Evolutionary conservation across 1,139 yeast genomes (phyloP).

Genomic region (Maudiozyma humilis): DNA sequence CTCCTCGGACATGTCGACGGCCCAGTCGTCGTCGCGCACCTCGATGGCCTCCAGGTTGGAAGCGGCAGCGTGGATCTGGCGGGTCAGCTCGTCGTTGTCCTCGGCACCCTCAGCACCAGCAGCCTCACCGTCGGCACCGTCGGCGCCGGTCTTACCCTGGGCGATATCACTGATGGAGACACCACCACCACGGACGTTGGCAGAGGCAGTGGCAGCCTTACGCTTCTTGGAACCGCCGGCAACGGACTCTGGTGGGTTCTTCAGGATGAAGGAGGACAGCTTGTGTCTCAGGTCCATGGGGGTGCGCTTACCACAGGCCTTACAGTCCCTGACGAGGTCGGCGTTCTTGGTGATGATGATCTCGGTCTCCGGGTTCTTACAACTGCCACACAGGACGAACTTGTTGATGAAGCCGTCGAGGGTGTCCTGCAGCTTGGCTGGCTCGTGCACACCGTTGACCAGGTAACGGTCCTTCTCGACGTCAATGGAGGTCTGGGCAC

Average conservation of each 20-base stretch:
- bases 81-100: constrained; percentile 70
- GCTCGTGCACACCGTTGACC: constrained; percentile 93
- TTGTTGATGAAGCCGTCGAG: constrained; percentile 89
- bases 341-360: constrained; percentile 74
- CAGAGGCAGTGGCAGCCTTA: constrained; percentile 84
- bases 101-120: constrained; percentile 38
- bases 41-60: constrained; percentile 51
- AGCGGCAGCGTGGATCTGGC: constrained; percentile 80
- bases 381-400: constrained; percentile 87
- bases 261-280: constrained; percentile 75
- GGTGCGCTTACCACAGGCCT: constrained; percentile 94
- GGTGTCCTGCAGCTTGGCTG: constrained; percentile 82
- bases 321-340: constrained; percentile 81
- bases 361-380: constrained; percentile 97
- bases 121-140: constrained; percentile 27
- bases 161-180: constrained; percentile 71
- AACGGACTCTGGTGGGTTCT: constrained; percentile 78
- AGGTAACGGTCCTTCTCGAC: constrained; percentile 78
- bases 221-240: constrained; percentile 43
- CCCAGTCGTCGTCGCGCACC: constrained; percentile 90
- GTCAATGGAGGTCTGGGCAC: constrained; percentile 85
- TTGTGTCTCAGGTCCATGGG: constrained; percentile 80
- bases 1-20: constrained; percentile 95
- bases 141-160: constrained; percentile 40
- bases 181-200: constrained; percentile 86